phyloP scores from a whole-genome alignment of 73 alveolate genomes.

The Paramecium octaurelia region DNA sequence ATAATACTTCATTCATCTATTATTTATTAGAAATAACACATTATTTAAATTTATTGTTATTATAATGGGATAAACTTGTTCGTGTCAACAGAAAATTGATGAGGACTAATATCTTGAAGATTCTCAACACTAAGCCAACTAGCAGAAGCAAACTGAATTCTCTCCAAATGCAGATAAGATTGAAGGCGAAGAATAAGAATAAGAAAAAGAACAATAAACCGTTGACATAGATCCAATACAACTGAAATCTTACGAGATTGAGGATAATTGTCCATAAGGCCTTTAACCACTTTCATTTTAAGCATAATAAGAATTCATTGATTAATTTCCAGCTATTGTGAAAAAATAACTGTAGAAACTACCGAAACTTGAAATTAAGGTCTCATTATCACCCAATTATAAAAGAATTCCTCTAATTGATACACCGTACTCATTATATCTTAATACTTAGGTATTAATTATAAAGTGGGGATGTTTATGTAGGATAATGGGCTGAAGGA shows the following conservation, averaged over 20 bases:
- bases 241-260: background rate
- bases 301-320: background rate
- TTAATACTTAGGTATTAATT: background rate
- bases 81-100: background rate
- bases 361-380: background rate
- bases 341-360: background rate
- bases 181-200: background rate
- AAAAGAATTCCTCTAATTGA: background rate
- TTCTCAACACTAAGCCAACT: background rate
- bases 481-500: conserved; percentile 48
- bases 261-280: conserved; percentile 10
- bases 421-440: background rate
- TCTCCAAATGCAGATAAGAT: background rate
- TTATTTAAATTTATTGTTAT: background rate
- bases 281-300: background rate
- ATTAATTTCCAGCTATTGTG: background rate
- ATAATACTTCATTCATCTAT: background rate
- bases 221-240: background rate
- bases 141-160: background rate
- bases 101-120: background rate
- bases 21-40: background rate
- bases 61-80: background rate
- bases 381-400: background rate
- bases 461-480: conserved; percentile 44
- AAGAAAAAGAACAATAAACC: conserved; percentile 3